These are phyloP conservation scores for Heterobasidion occidentale DNA, from an alignment of 1,284 basidiomycete species.

Conservation along the genomic window DNA sequence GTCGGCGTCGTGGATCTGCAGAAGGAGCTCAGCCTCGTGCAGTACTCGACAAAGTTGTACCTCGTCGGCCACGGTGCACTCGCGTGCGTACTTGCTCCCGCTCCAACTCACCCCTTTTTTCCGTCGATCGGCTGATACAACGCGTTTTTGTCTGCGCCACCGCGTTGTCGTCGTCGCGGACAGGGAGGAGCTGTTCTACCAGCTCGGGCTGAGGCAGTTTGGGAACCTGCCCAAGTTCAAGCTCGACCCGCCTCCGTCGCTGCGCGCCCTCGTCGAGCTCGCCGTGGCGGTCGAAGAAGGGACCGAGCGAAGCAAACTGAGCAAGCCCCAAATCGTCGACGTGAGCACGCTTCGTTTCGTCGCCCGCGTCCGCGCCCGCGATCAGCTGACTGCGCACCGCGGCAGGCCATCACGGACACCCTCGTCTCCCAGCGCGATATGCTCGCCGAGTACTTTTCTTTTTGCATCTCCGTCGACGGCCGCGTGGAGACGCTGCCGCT, in stretches of 20 bases:
- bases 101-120: conserved; percentile 5
- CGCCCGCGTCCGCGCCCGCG: neutral
- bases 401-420: conserved; percentile 52
- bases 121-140: neutral
- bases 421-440: conserved; percentile 67
- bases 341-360: conserved; percentile 36
- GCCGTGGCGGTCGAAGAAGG: conserved; percentile 72
- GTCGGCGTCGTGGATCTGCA: conserved; percentile 86
- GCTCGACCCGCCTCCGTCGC: conserved; percentile 75
- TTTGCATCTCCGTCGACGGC: conserved; percentile 61
- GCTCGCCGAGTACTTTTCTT: conserved; percentile 89
- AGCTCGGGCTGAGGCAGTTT: conserved; percentile 89
- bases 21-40: conserved; percentile 74
- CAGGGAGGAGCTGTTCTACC: conserved; percentile 95
- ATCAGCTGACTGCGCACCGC: neutral
- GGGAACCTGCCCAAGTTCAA: conserved; percentile 72
- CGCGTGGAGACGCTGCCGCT: conserved; percentile 72
- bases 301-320: conserved; percentile 39
- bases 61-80: conserved; percentile 81
- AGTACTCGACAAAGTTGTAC: conserved; percentile 85
- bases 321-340: conserved; percentile 58
- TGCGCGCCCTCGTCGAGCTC: conserved; percentile 68
- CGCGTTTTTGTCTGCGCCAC: neutral
- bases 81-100: conserved; percentile 44
- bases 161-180: neutral